Base-by-base conservation (phyloP, 805 yeast genomes). In the Candida nonsorbophila region DNA sequence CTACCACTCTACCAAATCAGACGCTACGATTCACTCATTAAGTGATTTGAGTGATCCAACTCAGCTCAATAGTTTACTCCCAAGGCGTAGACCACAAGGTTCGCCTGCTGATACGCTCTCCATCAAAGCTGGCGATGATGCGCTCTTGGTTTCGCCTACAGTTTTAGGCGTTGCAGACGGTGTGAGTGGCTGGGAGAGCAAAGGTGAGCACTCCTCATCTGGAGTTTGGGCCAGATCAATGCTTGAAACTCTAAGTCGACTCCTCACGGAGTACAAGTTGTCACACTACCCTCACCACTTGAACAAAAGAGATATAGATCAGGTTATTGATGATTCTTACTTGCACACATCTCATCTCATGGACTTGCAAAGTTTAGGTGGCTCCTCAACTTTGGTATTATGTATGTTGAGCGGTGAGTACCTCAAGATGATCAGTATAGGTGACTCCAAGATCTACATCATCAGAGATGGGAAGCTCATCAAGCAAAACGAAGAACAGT, bases 111-210 rank as follows among this genome's bases (percentile, higher is more conserved):
- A 72, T 38, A 72, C 79, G 0, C 45, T 72, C 4, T 65, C 73
- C 6, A 61, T 72, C 25, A 67, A 67, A 37, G 72, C 71, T 14
- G 78, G 79, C 1, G 79, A 72, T 37, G 79, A 72, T 42, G 76
- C 79, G 6, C 69, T 72, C 75, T 51, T 72, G 23, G 68, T 70
- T 2, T 66, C 74, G 3, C 74, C 77, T 0, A 60, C 72, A 4
- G 60, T 72, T 24, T 42, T 72, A 30, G 78, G 73, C 2, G 62
- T 72, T 4, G 77, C 79, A 3, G 79, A 72, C 42, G 79, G 79
- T 1, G 74, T 72, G 6, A 66, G 74, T 13, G 75, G 76, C 1
- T 72, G 77, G 77, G 72, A 67, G 41, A 59, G 65, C 12, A 59
- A 54, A 22, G 55, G 52, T 3, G 49, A 45, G 15, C 65, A 67